phyloP scores from a whole-genome alignment of 805 yeast species.

The Wilhelminamyces savonicus region DNA sequence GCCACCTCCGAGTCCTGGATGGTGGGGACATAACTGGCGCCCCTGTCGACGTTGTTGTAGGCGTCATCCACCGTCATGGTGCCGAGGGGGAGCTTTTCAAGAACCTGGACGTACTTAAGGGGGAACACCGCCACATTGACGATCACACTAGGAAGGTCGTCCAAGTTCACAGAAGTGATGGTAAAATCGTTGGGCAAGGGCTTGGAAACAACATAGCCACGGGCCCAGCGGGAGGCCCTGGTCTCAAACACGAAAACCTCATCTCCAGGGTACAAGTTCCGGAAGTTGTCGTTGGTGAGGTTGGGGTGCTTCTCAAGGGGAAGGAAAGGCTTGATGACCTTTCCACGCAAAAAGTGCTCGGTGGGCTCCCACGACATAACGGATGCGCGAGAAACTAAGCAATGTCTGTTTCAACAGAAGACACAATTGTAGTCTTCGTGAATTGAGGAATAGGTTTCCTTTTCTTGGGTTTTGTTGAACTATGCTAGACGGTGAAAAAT shows the following conservation, averaged over 20 bases:
- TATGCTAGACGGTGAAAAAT: too few species aligned
- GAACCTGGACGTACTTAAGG: constrained; percentile 41
- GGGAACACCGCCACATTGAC: constrained; percentile 59
- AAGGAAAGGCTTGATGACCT: constrained; percentile 32
- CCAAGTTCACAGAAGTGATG: constrained; percentile 54
- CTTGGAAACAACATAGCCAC: constrained; percentile 66
- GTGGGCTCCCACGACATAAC: constrained; percentile 39
- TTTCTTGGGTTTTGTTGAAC: too few species aligned
- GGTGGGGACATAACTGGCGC: constrained; percentile 21
- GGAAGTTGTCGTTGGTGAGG: constrained; percentile 32
- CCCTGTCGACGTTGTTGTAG: constrained; percentile 16
- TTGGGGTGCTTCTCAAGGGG: constrained; percentile 37
- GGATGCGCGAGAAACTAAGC: too few species aligned
- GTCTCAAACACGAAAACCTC: constrained; percentile 69
- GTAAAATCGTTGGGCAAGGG: constrained; percentile 68
- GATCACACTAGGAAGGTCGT: constrained; percentile 54
- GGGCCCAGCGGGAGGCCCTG: constrained; percentile 59
- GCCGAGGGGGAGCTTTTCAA: constrained; percentile 36
- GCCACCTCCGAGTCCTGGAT: constrained; percentile 25
- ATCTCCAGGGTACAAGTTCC: constrained; percentile 68
- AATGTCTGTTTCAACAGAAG: too few species aligned
- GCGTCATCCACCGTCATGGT: constrained; percentile 19
- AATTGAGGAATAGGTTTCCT: too few species aligned
- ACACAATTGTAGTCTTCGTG: too few species aligned
- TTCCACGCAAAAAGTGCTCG: constrained; percentile 27